Conservation (phyloP, 202 grass and related monocot species). For the Dendrocalamus latiflorus region DNA sequence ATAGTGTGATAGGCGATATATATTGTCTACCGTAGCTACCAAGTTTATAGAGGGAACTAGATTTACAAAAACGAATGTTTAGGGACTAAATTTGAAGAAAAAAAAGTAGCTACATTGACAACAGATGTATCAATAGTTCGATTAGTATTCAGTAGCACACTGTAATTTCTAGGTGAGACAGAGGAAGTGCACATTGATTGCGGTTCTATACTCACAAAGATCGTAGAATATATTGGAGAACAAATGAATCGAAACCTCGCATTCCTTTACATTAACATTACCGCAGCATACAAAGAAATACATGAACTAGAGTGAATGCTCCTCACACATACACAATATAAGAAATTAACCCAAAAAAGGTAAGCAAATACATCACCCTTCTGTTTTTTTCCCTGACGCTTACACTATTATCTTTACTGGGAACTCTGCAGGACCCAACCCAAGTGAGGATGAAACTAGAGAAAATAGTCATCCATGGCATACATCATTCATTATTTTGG, state of each 20-base stretch:
- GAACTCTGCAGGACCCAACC: constrained; percentile 1
- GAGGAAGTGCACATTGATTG: neutral
- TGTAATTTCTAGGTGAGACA: neutral
- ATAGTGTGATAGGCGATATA: too few species aligned
- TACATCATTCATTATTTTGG: neutral
- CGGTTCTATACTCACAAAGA: neutral
- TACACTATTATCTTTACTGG: constrained; percentile 10
- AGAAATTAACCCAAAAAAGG: constrained; percentile 17
- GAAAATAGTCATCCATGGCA: constrained; percentile 12
- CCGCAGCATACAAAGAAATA: constrained; percentile 14
- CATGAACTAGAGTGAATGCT: constrained; percentile 5
- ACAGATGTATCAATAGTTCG: too few species aligned
- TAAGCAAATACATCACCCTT: constrained; percentile 37
- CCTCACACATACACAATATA: constrained; percentile 24
- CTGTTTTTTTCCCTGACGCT: constrained; percentile 13
- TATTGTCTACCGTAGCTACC: too few species aligned
- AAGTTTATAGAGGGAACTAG: too few species aligned
- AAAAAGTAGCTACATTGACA: too few species aligned
- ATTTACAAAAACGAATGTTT: too few species aligned
- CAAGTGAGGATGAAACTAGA: constrained; percentile 15
- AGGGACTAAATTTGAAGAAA: too few species aligned
- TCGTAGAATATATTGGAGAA: neutral
- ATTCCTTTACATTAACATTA: constrained; percentile 42
- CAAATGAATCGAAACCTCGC: constrained; percentile 9
- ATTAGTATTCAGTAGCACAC: neutral